Conservation (phyloP, 305 asterid species). For the Rubia balearica region DNA sequence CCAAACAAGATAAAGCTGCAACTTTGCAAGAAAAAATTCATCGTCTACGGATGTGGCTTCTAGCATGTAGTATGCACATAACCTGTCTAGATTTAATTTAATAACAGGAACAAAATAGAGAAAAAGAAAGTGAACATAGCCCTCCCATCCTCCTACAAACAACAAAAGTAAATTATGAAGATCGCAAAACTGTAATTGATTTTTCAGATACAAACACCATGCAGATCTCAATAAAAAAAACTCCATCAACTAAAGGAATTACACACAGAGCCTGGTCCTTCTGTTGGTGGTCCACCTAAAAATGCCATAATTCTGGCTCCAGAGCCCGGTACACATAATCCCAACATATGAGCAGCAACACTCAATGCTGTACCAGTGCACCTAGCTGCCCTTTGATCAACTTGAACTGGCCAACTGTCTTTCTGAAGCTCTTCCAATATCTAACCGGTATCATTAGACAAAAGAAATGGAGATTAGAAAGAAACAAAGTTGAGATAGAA, state of each 20-base stretch:
- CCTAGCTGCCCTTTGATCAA: constrained; percentile 88
- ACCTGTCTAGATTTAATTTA: background rate
- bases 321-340: constrained; percentile 90
- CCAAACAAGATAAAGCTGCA: background rate
- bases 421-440: constrained; percentile 95
- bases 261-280: constrained; percentile 94
- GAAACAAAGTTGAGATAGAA: background rate
- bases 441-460: constrained; percentile 30
- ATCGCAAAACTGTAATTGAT: background rate
- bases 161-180: background rate
- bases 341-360: constrained; percentile 91
- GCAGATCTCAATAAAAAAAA: constrained; percentile 6
- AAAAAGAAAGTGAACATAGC: background rate
- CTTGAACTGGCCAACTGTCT: constrained; percentile 94
- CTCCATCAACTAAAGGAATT: constrained; percentile 2
- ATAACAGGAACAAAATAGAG: background rate
- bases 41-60: background rate
- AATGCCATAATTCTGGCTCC: constrained; percentile 97
- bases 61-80: constrained; percentile 6
- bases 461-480: constrained; percentile 15
- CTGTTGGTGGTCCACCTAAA: constrained; percentile 97
- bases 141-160: background rate
- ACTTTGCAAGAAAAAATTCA: background rate
- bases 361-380: constrained; percentile 92
- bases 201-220: constrained; percentile 6